These are phyloP conservation scores for Mangifera indica DNA, from an alignment of 345 rosid species.

Conservation along the genomic window DNA sequence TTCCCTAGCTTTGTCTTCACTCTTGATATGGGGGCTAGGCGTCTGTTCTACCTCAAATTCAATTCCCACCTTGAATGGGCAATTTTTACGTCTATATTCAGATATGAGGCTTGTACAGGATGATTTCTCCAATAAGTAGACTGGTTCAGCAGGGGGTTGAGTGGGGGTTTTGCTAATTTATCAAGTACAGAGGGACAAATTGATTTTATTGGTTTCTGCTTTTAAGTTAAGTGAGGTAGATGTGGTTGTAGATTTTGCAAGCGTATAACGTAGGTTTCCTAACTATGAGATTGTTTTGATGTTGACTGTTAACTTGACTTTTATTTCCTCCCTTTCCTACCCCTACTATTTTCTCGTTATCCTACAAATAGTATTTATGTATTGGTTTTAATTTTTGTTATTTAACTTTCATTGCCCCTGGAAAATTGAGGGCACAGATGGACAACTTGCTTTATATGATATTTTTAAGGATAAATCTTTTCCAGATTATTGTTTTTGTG, in stretches of 20 bases:
- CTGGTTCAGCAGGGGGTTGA: not conserved
- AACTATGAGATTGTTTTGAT: not conserved
- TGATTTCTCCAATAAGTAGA: not conserved
- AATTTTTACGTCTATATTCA: not conserved
- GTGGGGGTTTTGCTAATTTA: not conserved
- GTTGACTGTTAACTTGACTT: not conserved
- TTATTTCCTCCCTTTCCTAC: not conserved
- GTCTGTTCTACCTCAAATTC: not conserved
- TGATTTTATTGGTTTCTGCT: not conserved
- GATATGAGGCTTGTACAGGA: not conserved
- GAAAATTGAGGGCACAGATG: not conserved
- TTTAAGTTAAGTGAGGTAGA: not conserved
- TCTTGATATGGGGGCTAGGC: not conserved
- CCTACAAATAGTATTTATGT: not conserved
- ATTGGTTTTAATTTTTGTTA: not conserved
- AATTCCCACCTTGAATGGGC: not conserved
- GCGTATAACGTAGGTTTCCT: not conserved
- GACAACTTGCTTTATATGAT: not conserved
- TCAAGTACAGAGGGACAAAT: not conserved
- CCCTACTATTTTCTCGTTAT: not conserved
- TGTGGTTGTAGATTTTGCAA: not conserved
- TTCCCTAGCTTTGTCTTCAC: not conserved
- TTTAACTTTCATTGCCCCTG: too few species aligned
- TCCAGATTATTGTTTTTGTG: not conserved
- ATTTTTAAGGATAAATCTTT: not conserved